Evolutionary conservation across 2,329 filamentous ascomycete genomes (phyloP), one percentile per base, ranked within the genome.

Genomic region (Aspergillus floridensis): DNA sequence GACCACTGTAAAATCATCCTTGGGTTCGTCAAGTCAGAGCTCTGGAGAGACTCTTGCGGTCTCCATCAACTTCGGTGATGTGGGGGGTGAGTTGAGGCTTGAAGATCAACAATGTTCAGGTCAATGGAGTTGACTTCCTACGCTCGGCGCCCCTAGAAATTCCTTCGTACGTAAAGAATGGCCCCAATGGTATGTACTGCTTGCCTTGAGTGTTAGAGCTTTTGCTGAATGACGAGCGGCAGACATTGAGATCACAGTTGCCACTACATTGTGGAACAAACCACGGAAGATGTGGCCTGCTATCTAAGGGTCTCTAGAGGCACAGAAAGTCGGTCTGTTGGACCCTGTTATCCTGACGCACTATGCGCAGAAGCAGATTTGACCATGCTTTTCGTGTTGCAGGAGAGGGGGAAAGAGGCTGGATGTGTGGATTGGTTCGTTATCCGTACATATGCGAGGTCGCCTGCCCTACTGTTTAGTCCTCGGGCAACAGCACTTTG

Each of bases 241-340:
- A 49, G 49, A 53, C 8, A 41, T 58, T 14, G 29, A 58, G 38
- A 47, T 58, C 10, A 53, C 56, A 16, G 41, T 58, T 35, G 56
- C 50, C 5, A 58, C 56, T 22, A 58, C 50, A 16, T 50, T 58
- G 14, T 58, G 56, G 56, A 58, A 49, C 41, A 46, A 53, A 14
- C 56, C 53, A 10, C 49, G 56, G 3, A 58, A 58, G 56, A 41
- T 41, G 5, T 53, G 50, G 56, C 56, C 41, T 16, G 32, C n/a
- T 31, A 5, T 58, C 3, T 58, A 53, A 6, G 56, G 56, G 7
- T 24, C 49, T 14, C 35, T 58, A 21, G 56, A 58, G 19, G 24
- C 26, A 4, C 35, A 53, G 8, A 31, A 58, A 7, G n/a, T 49
- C 26, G 49, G 56, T 6, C 26, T 58, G 5, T 12, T 58, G 38